Evolutionary conservation across 192 early-diverging fungal genomes (phyloP), one percentile per base, ranked within the genome.

Genomic region (Linnemannia exigua): DNA sequence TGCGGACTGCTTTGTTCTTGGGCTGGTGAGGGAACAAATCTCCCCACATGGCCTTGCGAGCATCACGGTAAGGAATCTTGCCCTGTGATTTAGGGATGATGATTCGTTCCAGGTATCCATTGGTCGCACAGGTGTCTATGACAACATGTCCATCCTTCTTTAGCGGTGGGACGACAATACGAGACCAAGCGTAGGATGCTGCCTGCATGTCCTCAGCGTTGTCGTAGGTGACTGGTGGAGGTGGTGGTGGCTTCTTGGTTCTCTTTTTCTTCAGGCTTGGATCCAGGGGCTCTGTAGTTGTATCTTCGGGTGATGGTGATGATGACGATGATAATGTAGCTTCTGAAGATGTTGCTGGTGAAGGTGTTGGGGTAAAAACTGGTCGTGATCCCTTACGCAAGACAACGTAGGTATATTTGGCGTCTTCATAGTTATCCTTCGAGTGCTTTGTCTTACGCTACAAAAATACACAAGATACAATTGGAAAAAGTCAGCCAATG

Each of bases 21-120:
- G 95, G 93, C 35, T 41, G 52, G 75, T 96, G 94, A 74, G 95
- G 96, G 80, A 96, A 95, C 38, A 95, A 74, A 77, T 96, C 96
- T n/a, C 95, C 96, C 96, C 96, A 97, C 78, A 86, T 89, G 0
- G 90, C 85, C 87, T 97, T 96, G 25, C 94, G 87, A 0, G 94
- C 93, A 82, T 95, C 96, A n/a, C 91, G 79, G 77, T 95, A 96
- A 1, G 89, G 88, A 70, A 92, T 81, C 89, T 94, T 95, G 70
- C 92, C 90, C 73, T 94, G 92, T 2, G 91, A 91, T 77, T 94
- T 95, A 9, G 93, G 92, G 68, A 95, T 93, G 20, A 92, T 90
- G 72, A 91, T 92, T 20, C 96, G 90, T 86, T 96, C 92, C 63
- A 96, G 83, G 33, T 72, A 79, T 36, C 90, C 91, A 69, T 69